Percentiles rank a stretch among this genome's conserved stretches.
These are phyloP conservation scores for Beauveria rudraprayagi DNA, from an alignment of 2,329 filamentous ascomycete species.

Conservation along the genomic window DNA sequence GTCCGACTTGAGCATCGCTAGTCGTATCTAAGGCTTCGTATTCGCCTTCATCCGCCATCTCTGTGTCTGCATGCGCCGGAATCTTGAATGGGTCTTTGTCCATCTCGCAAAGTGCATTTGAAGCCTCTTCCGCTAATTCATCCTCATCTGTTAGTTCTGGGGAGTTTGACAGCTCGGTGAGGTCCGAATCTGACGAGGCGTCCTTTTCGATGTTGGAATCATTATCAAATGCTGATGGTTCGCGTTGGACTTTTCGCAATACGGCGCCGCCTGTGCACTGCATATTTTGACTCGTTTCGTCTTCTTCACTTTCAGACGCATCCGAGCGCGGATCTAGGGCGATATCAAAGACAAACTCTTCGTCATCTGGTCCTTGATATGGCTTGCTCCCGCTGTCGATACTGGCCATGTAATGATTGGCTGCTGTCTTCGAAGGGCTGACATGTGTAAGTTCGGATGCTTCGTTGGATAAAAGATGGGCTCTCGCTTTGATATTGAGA, in stretches of 20 bases:
- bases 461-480: neutral
- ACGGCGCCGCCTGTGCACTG: neutral
- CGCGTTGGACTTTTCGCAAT: neutral
- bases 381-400: neutral
- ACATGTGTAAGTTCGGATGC: neutral
- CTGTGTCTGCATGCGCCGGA: neutral
- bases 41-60: neutral
- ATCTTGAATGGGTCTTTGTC: neutral
- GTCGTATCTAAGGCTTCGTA: neutral
- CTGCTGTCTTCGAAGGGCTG: neutral
- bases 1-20: neutral
- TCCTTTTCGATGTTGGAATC: neutral
- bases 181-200: neutral
- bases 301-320: neutral
- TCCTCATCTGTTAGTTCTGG: neutral
- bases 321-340: neutral
- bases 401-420: neutral
- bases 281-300: neutral
- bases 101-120: constrained; percentile 24
- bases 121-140: neutral
- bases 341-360: constrained; percentile 5
- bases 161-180: constrained; percentile 1
- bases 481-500: neutral
- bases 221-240: neutral
- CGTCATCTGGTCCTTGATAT: neutral